Conservation (phyloP, 495 filamentous ascomycete species). For the Penicillium subrubescens region DNA sequence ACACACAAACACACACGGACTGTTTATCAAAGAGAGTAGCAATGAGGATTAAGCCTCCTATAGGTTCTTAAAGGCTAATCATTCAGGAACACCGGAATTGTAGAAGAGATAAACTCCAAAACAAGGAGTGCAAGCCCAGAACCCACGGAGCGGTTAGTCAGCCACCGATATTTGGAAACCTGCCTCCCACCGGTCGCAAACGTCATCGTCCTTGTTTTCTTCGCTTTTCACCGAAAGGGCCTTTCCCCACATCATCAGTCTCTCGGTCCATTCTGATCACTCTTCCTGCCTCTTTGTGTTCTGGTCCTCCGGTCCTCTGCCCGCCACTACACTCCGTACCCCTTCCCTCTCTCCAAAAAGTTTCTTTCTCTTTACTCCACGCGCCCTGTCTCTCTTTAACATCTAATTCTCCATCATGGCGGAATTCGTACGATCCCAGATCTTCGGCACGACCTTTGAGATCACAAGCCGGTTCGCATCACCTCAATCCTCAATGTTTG, state of each 20-base stretch:
- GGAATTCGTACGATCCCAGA: slow-evolving; percentile 98
- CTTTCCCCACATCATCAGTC: slow-evolving; percentile 40
- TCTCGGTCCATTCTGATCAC: slow-evolving; percentile 15
- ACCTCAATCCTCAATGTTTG: slow-evolving; percentile 5
- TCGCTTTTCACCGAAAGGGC: slow-evolving; percentile 30
- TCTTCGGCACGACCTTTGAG: slow-evolving; percentile 99
- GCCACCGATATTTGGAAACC: slow-evolving; percentile 21
- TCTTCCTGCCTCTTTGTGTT: neutral
- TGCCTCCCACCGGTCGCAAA: slow-evolving; percentile 29
- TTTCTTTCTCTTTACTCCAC: neutral
- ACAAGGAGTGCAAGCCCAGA: neutral
- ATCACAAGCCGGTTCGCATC: slow-evolving; percentile 89
- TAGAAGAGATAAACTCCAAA: neutral
- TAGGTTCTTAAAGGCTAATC: neutral
- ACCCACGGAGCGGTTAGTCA: slow-evolving; percentile 21
- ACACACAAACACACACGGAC: neutral
- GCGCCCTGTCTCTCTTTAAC: slow-evolving; percentile 5
- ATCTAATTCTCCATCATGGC: slow-evolving; percentile 61
- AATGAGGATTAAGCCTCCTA: neutral
- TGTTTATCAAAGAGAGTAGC: neutral
- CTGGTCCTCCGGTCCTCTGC: neutral
- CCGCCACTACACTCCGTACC: slow-evolving; percentile 17
- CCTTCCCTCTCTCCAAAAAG: slow-evolving; percentile 16
- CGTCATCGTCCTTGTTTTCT: slow-evolving; percentile 46
- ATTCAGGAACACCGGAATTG: neutral